Conservation (phyloP, 495 filamentous ascomycete species). For the Aspergillus coremiiformis region DNA sequence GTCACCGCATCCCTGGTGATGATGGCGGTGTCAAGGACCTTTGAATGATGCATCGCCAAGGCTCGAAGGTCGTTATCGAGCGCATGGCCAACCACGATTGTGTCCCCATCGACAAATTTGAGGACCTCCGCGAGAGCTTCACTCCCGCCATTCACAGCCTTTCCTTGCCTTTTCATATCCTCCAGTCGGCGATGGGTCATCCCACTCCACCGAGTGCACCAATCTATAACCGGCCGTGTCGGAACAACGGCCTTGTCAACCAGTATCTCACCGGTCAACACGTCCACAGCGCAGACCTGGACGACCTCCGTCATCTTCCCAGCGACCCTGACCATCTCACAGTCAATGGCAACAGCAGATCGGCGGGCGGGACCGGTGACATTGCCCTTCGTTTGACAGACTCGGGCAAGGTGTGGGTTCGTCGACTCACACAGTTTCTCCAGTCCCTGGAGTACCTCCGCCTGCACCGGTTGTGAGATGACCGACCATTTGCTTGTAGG, state of each 20-base stretch:
- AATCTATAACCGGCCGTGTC: constrained; percentile 21
- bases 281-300: constrained; percentile 27
- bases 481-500: neutral
- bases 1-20: constrained; percentile 14
- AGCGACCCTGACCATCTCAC: constrained; percentile 21
- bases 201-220: constrained; percentile 31
- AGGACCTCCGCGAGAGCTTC: constrained; percentile 30
- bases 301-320: constrained; percentile 9
- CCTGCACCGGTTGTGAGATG: neutral
- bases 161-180: constrained; percentile 14
- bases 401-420: neutral
- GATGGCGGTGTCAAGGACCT: constrained; percentile 30
- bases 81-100: constrained; percentile 39
- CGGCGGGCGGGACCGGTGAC: neutral
- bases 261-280: constrained; percentile 32
- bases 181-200: constrained; percentile 19
- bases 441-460: neutral
- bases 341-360: constrained; percentile 18
- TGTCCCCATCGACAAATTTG: constrained; percentile 29
- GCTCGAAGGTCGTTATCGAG: constrained; percentile 33
- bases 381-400: neutral
- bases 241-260: constrained; percentile 31
- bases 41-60: constrained; percentile 31
- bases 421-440: neutral
- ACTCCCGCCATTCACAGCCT: constrained; percentile 28